phyloP scores from a whole-genome alignment of 2,329 filamentous ascomycete species.

The Dothiorella sarmentorum region DNA sequence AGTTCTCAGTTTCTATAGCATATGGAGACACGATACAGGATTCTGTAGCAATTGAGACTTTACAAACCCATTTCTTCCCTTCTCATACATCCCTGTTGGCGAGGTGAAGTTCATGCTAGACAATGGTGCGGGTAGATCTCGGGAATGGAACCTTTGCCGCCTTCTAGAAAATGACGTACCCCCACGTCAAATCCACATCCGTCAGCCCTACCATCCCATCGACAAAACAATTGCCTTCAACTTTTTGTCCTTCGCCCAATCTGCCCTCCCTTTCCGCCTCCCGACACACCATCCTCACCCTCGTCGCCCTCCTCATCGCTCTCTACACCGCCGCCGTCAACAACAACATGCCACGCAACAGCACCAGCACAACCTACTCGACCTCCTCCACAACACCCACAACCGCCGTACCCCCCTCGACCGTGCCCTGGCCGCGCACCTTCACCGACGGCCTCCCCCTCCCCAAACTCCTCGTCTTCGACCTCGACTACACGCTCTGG shows the following conservation, averaged over 20 bases:
- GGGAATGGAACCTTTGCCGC: background rate
- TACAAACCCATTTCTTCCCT: no score
- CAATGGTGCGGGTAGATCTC: background rate
- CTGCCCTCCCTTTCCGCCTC: background rate
- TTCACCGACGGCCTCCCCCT: slow-evolving; percentile 68
- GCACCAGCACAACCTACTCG: slow-evolving; percentile 21
- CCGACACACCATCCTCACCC: background rate
- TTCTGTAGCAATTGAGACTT: no score
- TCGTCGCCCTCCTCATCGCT: slow-evolving; percentile 1
- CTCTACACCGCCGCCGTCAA: background rate
- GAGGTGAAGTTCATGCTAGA: no score
- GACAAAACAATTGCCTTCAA: no score
- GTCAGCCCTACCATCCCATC: slow-evolving; percentile 11
- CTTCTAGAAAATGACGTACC: slow-evolving; percentile 14
- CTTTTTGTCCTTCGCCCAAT: no score
- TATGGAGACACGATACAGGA: no score
- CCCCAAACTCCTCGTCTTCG: slow-evolving; percentile 83
- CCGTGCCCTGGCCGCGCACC: slow-evolving; percentile 47
- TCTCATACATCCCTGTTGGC: no score
- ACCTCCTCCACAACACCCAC: slow-evolving; percentile 28
- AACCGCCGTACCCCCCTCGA: slow-evolving; percentile 35
- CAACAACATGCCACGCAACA: slow-evolving; percentile 31
- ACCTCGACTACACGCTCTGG: slow-evolving; percentile 98
- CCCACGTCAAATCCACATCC: background rate
- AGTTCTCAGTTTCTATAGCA: background rate